Base-by-base conservation (phyloP, 73 alveolate genomes). In the Breviolum minutum region DNA sequence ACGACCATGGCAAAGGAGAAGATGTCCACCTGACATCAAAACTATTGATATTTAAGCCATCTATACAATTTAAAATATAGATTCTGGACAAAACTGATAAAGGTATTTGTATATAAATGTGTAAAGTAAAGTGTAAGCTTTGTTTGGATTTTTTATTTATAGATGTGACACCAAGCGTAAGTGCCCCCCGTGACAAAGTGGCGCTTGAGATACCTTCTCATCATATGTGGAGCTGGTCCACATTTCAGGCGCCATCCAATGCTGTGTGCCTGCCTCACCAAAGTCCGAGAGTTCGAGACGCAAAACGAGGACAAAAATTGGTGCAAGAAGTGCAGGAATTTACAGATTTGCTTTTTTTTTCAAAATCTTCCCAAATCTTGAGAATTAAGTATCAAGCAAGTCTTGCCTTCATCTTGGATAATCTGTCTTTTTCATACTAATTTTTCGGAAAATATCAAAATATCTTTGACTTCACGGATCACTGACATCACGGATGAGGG, bases 151-250 rank as follows among this genome's bases (percentile, higher is more conserved):
- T n/a, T n/a, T n/a, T n/a, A n/a, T n/a, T n/a, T n/a, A n/a, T n/a
- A n/a, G n/a, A 73, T 26, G 7, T 19, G 83, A 26, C 54, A 73
- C 27, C 8, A 73, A 13, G 54, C 22, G 30, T 30, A 8, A 30
- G 2, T 13, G 87, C 87, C 76, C 87, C 76, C 24, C 24, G 4
- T 30, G 14, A 29, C 27, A 22, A 27, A 29, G 13, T 32, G 24
- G 8, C 48, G 66, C 17, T 6, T 16, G 11, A 19, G 60, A 10
- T 29, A 68, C 98, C 98, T 92, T 92, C 98, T 92, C 98, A 30
- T 92, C 98, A 81, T 92, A 92, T 5, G 98, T 92, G 71, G 98
- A 92, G 79, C 98, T 80, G 54, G 82, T n/a, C 98, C 98, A 92
- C 98, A 92, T 92, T 54, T 92, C 98, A 11, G 89, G 82, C 17